Conservation (phyloP, 2,329 filamentous ascomycete genomes). For the Cladosporium sp. region DNA sequence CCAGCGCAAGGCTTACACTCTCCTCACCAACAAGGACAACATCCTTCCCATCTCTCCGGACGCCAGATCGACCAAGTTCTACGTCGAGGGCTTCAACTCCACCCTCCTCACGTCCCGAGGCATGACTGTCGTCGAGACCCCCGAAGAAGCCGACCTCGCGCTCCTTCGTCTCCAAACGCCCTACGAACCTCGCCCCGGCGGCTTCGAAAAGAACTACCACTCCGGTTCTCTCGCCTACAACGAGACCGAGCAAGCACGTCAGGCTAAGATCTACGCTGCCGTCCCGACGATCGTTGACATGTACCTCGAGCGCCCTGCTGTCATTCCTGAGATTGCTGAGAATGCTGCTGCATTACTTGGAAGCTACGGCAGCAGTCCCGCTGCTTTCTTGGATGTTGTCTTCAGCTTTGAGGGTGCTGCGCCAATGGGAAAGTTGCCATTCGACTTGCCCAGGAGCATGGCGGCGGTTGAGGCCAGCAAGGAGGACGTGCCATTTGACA, state of each 20-base stretch:
- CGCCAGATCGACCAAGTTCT: slow-evolving; percentile 33
- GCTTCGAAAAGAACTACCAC: slow-evolving; percentile 43
- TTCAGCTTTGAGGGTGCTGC: slow-evolving; percentile 39
- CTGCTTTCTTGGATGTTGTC: slow-evolving; percentile 49
- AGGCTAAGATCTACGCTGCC: slow-evolving; percentile 41
- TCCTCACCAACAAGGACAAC: slow-evolving; percentile 40
- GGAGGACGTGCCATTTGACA: slow-evolving; percentile 43
- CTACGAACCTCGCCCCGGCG: slow-evolving; percentile 43
- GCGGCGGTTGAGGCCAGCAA: slow-evolving; percentile 43
- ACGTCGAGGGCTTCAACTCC: slow-evolving; percentile 39
- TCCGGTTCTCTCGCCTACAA: slow-evolving; percentile 47
- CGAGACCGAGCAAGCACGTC: slow-evolving; percentile 40
- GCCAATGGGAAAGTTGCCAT: slow-evolving; percentile 48
- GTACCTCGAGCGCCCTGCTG: slow-evolving; percentile 46
- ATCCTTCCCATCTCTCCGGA: slow-evolving; percentile 33
- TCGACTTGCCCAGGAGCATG: slow-evolving; percentile 50
- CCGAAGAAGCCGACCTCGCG: slow-evolving; percentile 45
- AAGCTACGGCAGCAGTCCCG: slow-evolving; percentile 43
- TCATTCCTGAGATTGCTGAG: slow-evolving; percentile 46
- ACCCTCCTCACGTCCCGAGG: slow-evolving; percentile 37
- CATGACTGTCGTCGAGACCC: slow-evolving; percentile 39
- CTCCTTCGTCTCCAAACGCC: slow-evolving; percentile 45
- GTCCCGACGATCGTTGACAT: slow-evolving; percentile 48
- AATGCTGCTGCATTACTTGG: slow-evolving; percentile 41
- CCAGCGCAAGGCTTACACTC: slow-evolving; percentile 40